Conservation (phyloP, 352 stramenopile species). For the Chloridella minuta region DNA sequence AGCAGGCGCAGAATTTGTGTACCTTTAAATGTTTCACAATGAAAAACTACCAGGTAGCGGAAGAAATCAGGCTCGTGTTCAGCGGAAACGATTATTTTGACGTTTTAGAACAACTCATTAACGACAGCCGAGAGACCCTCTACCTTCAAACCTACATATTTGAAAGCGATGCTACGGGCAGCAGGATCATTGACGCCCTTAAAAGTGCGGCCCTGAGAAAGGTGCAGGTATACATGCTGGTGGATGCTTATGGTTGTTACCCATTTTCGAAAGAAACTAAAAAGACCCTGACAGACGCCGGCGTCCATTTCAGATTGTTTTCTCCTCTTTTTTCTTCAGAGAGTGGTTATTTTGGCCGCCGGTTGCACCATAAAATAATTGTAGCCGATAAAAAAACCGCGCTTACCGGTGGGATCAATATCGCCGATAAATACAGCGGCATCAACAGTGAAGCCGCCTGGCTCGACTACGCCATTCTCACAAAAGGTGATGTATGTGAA, state of each 20-base stretch:
- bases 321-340: background rate
- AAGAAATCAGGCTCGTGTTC: background rate
- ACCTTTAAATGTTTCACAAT: background rate
- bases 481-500: background rate
- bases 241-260: background rate
- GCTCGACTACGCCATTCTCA: background rate
- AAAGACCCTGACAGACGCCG: background rate
- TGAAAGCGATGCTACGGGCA: background rate
- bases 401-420: background rate
- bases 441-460: background rate
- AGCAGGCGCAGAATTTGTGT: too few species aligned
- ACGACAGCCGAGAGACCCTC: background rate
- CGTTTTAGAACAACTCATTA: background rate
- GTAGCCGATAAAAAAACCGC: background rate
- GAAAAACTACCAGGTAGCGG: background rate
- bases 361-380: background rate
- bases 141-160: background rate
- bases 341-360: background rate
- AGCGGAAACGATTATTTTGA: background rate
- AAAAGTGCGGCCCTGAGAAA: background rate
- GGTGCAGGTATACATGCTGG: background rate
- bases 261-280: background rate
- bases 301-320: background rate
- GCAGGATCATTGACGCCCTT: background rate
- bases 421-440: background rate